phyloP scores from a whole-genome alignment of 352 stramenopile species.

The Thraustotheca clavata region DNA sequence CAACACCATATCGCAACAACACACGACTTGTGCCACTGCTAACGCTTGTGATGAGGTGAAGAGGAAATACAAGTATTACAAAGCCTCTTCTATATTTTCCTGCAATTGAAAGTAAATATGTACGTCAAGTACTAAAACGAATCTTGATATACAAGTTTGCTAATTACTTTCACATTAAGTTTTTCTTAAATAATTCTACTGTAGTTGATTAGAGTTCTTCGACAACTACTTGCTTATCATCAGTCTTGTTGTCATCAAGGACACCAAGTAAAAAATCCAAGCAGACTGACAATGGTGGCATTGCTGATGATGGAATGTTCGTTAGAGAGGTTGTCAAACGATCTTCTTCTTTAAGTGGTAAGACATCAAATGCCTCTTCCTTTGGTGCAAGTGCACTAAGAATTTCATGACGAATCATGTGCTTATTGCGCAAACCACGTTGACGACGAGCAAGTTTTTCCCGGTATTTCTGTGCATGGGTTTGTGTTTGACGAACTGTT shows the following conservation, averaged over 20 bases:
- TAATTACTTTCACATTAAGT: too few relatives aligned
- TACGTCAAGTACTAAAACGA: too few relatives aligned
- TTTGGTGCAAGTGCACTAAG: neutral
- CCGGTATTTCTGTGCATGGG: constrained; percentile 49
- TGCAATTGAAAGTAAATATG: too few relatives aligned
- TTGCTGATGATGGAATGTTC: neutral
- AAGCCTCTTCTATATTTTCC: too few relatives aligned
- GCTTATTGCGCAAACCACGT: constrained; percentile 49
- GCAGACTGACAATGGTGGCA: constrained; percentile 60
- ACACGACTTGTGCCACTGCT: too few relatives aligned
- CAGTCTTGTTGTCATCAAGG: constrained; percentile 5
- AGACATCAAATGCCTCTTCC: constrained; percentile 3
- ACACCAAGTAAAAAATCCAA: constrained; percentile 71
- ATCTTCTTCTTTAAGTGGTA: neutral
- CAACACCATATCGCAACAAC: too few relatives aligned
- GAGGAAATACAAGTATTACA: neutral
- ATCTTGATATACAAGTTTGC: too few relatives aligned
- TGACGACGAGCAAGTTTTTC: constrained; percentile 62
- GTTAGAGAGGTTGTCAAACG: neutral
- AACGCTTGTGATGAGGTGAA: neutral
- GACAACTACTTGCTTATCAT: neutral
- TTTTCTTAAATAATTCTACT: neutral
- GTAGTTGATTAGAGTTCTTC: neutral
- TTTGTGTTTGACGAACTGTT: constrained; percentile 57
- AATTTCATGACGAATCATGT: constrained; percentile 25